A percentile compares a stretch with the other conserved stretches of the same genome.
phyloP scores from a whole-genome alignment of 345 rosid genomes.

The Kernera saxatilis region DNA sequence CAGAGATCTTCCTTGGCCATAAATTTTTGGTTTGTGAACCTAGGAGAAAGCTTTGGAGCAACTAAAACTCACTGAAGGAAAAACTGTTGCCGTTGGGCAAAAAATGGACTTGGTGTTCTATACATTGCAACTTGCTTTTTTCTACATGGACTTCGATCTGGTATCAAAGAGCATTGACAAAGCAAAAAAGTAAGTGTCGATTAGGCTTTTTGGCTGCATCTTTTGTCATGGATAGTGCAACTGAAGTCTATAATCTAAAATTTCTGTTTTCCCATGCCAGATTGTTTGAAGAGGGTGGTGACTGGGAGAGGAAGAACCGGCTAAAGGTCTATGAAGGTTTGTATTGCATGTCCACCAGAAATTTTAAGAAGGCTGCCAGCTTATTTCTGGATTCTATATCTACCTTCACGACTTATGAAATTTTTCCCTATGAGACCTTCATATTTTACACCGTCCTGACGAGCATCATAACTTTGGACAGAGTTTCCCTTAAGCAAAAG shows the following conservation, averaged over 20 bases:
- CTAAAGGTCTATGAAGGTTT: constrained; percentile 97
- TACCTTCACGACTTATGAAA: constrained; percentile 95
- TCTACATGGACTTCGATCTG: constrained; percentile 95
- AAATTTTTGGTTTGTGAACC: neutral
- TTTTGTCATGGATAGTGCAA: neutral
- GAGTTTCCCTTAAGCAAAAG: constrained; percentile 97
- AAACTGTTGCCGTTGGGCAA: constrained; percentile 98
- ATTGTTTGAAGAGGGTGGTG: constrained; percentile 99
- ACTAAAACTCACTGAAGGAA: constrained; percentile 86
- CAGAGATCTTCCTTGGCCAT: neutral
- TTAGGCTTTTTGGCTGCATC: neutral
- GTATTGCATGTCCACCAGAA: constrained; percentile 83
- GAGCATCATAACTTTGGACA: constrained; percentile 87
- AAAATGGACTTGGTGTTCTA: constrained; percentile 95
- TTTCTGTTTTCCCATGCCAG: constrained; percentile 34
- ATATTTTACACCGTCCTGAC: constrained; percentile 95
- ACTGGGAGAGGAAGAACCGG: constrained; percentile 98
- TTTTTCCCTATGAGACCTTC: constrained; percentile 91
- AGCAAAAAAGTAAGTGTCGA: constrained; percentile 69
- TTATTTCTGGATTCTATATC: constrained; percentile 95
- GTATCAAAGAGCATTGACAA: constrained; percentile 94
- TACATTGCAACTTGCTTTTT: constrained; percentile 79
- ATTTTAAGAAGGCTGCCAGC: constrained; percentile 84
- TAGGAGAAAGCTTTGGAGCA: constrained; percentile 96
- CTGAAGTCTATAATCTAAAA: neutral